Percentiles rank a stretch among this genome's conserved stretches.
These are phyloP conservation scores for Zea luxurians DNA, from an alignment of 176 grass and related monocot genomes.

Conservation along the genomic window DNA sequence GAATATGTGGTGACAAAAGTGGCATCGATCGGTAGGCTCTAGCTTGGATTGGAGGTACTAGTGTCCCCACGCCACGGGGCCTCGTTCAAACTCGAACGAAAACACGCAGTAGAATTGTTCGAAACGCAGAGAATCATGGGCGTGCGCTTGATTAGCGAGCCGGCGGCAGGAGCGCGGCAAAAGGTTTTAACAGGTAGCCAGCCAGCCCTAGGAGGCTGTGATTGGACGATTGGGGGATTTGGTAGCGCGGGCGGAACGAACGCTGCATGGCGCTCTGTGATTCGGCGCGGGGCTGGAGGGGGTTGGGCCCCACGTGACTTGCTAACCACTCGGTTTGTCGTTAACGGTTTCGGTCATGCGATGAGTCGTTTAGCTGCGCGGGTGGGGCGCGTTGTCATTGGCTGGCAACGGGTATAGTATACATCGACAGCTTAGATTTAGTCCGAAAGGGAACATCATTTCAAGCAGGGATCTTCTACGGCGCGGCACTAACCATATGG, in stretches of 20 bases:
- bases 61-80: neutral
- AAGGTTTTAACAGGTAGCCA: too few species aligned
- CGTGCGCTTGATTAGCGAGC: neutral
- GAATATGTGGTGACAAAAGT: neutral
- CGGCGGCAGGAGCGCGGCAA: too few species aligned
- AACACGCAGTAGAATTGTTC: neutral
- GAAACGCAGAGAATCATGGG: neutral
- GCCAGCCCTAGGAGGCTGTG: neutral
- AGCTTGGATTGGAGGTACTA: too few species aligned
- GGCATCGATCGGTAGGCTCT: neutral
- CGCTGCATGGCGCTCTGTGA: neutral
- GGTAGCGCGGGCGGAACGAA: too few species aligned
- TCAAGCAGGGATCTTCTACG: conserved; percentile 18
- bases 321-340: conserved; percentile 18
- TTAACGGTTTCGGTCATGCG: conserved; percentile 30
- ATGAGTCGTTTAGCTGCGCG: neutral
- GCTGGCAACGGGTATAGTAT: conserved; percentile 45
- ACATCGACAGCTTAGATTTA: conserved; percentile 23
- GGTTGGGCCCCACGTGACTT: neutral
- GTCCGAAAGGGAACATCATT: conserved; percentile 5
- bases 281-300: neutral
- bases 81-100: neutral
- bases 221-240: neutral
- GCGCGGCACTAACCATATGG: too few species aligned
- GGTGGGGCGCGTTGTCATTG: conserved; percentile 29